Percentiles rank a stretch among this genome's conserved stretches.
Evolutionary conservation across 2,329 filamentous ascomycete genomes (phyloP).

Genomic region (Fusarium setosum): DNA sequence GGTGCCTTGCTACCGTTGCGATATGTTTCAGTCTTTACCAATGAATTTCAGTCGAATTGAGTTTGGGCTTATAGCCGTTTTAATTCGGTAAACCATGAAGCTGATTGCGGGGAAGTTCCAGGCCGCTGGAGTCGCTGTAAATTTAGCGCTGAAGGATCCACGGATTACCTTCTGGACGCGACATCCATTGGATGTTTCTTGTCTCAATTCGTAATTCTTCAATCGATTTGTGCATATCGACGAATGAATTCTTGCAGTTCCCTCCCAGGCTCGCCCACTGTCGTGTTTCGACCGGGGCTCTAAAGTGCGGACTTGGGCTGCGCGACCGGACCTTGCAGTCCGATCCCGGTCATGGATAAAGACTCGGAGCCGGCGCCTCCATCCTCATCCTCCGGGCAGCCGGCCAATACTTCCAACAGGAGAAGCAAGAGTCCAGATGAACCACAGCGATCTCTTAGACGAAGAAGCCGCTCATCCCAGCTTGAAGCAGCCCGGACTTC

Average conservation of each 20-base stretch:
- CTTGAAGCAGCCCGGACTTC: constrained; percentile 16
- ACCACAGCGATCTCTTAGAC: constrained; percentile 1
- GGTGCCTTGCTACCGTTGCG: too few relatives aligned
- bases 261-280: neutral
- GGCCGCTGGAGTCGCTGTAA: neutral
- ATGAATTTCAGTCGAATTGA: neutral
- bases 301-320: too few relatives aligned
- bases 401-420: neutral
- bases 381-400: neutral
- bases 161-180: too few relatives aligned
- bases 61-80: neutral
- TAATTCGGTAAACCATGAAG: neutral
- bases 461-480: constrained; percentile 10
- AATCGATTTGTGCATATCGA: neutral
- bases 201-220: neutral
- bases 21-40: too few relatives aligned
- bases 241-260: neutral
- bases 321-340: neutral
- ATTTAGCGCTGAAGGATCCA: neutral
- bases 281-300: neutral
- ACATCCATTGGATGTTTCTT: neutral
- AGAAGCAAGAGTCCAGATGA: constrained; percentile 4
- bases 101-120: neutral
- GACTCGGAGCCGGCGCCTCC: neutral
- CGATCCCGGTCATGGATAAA: neutral